Conservation (phyloP, 2,329 filamentous ascomycete genomes). For the Diplodia seriata region DNA sequence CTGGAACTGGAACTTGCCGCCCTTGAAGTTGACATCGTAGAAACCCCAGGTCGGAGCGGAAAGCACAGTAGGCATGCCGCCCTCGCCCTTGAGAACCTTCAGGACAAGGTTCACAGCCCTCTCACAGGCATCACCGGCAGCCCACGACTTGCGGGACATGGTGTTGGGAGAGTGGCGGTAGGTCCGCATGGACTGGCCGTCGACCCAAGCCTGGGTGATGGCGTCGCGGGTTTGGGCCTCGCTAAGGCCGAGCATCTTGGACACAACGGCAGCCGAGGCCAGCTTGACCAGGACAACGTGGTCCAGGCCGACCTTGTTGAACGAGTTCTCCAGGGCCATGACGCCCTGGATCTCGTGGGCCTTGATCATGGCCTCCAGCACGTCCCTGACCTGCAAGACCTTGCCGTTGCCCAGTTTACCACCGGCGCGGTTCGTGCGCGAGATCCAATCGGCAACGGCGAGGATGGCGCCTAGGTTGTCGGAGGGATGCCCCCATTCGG, state of each 20-base stretch:
- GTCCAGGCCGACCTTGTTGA: conserved; percentile 97
- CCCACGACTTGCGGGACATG: conserved; percentile 99
- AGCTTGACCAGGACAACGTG: conserved; percentile 99
- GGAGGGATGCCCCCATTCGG: conserved; percentile 98
- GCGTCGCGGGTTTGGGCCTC: conserved; percentile 94
- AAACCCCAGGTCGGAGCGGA: conserved; percentile 96
- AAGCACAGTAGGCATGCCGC: conserved; percentile 88
- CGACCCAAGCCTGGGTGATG: conserved; percentile 96
- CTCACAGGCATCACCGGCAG: conserved; percentile 96
- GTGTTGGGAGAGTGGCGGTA: conserved; percentile 98
- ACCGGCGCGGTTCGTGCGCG: conserved; percentile 87
- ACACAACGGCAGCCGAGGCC: conserved; percentile 89
- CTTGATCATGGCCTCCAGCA: conserved; percentile 98
- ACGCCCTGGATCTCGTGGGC: conserved; percentile 99
- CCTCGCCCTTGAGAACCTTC: conserved; percentile 90
- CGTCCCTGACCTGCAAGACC: conserved; percentile 85
- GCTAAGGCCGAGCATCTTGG: conserved; percentile 89
- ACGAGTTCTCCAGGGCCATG: conserved; percentile 95
- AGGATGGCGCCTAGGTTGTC: conserved; percentile 98
- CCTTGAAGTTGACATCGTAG: conserved; percentile 97
- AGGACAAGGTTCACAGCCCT: conserved; percentile 89
- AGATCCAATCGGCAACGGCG: conserved; percentile 96
- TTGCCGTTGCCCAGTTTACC: conserved; percentile 75
- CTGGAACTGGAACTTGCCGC: conserved; percentile 91
- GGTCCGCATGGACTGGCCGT: conserved; percentile 93